Percentiles rank a stretch among this genome's conserved stretches.
Evolutionary conservation across 106 monocot species (phyloP).

Genomic region (Cymbidium sinense): DNA sequence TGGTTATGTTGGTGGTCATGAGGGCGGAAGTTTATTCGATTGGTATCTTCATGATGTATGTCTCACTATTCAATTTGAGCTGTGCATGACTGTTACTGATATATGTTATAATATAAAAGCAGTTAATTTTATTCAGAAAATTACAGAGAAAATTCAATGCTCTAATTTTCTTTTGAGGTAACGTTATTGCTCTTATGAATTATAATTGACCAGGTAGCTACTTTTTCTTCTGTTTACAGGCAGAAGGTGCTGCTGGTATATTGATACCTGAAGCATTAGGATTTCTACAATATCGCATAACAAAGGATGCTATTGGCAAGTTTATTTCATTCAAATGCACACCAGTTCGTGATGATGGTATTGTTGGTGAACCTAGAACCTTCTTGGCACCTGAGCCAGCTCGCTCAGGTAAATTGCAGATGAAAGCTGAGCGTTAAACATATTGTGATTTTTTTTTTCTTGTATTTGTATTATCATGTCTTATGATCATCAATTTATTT

Average conservation of each 20-base stretch:
- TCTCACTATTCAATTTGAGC: constrained; percentile 2
- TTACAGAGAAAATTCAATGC: too few relatives aligned
- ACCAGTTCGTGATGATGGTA: constrained; percentile 83
- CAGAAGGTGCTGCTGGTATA: constrained; percentile 39
- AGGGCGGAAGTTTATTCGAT: constrained; percentile 83
- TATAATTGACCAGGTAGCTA: background rate
- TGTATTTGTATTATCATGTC: background rate
- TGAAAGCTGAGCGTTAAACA: background rate
- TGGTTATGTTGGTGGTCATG: constrained; percentile 94
- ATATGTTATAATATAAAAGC: too few relatives aligned
- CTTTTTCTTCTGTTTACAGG: constrained; percentile 34
- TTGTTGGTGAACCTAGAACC: constrained; percentile 70
- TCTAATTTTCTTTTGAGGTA: background rate
- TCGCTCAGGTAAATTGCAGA: constrained; percentile 49
- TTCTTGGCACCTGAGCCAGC: constrained; percentile 48
- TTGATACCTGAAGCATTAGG: constrained; percentile 66
- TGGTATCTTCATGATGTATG: constrained; percentile 96
- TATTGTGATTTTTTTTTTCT: background rate
- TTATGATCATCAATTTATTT: background rate
- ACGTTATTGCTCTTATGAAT: constrained; percentile 7
- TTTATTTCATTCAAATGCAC: constrained; percentile 90
- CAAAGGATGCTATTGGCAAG: constrained; percentile 77
- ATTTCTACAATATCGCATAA: constrained; percentile 68
- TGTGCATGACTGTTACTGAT: background rate
- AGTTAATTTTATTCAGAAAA: too few relatives aligned